Percentiles rank a stretch among this genome's conserved stretches.
These are phyloP conservation scores for Diaporthe longicolla DNA, from an alignment of 2,329 filamentous ascomycete genomes.

Conservation along the genomic window DNA sequence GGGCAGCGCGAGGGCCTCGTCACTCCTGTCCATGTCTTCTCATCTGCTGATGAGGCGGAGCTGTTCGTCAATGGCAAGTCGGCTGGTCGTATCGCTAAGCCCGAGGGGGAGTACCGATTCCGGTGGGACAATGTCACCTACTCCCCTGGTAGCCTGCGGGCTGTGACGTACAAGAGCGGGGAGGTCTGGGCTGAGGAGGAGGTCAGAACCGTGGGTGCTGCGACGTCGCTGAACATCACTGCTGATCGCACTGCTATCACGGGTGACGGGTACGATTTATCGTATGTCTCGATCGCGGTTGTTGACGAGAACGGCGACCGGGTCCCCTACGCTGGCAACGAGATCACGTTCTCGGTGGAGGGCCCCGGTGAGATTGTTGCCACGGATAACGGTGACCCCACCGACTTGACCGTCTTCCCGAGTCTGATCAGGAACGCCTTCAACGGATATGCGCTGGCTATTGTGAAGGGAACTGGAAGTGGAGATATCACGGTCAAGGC, in stretches of 20 bases:
- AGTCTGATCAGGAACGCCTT: constrained; percentile 57
- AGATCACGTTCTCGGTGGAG: constrained; percentile 60
- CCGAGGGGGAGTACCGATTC: constrained; percentile 59
- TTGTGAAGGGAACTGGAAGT: constrained; percentile 48
- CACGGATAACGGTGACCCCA: constrained; percentile 66
- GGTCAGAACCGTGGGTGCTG: constrained; percentile 57
- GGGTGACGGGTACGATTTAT: constrained; percentile 60
- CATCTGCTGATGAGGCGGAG: constrained; percentile 66
- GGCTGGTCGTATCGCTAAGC: constrained; percentile 56
- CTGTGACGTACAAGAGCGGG: constrained; percentile 64
- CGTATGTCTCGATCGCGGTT: constrained; percentile 62
- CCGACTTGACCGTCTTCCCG: constrained; percentile 60
- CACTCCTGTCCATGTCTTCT: constrained; percentile 69
- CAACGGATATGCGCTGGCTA: constrained; percentile 57
- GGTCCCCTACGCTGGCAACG: constrained; percentile 59
- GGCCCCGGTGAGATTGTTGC: constrained; percentile 61
- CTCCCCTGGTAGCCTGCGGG: constrained; percentile 60
- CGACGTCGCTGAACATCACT: constrained; percentile 55
- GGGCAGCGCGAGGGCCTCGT: constrained; percentile 57
- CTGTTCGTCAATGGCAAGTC: constrained; percentile 66
- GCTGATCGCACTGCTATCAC: constrained; percentile 57
- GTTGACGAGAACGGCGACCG: constrained; percentile 59
- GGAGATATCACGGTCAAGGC: constrained; percentile 25
- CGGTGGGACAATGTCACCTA: constrained; percentile 67
- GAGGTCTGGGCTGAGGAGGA: constrained; percentile 60